Conservation (phyloP, 2,329 filamentous ascomycete genomes). For the Colletotrichum sp. region DNA sequence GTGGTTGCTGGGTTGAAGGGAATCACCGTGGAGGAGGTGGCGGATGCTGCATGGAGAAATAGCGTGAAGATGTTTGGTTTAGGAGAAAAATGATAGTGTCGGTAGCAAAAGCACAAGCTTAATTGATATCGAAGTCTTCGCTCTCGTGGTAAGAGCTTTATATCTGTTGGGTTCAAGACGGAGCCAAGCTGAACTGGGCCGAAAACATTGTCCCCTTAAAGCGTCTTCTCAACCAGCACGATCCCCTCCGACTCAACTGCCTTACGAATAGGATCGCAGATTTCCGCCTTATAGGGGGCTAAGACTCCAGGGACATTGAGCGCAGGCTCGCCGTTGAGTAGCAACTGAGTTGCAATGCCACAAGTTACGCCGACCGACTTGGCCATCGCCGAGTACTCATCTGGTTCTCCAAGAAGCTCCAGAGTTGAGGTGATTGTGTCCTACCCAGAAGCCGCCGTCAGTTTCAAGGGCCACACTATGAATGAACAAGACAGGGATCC, state of each 20-base stretch:
- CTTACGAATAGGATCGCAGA: slow-evolving; percentile 76
- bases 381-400: slow-evolving; percentile 72
- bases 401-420: slow-evolving; percentile 69
- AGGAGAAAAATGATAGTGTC: not conserved
- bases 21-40: slow-evolving; percentile 44
- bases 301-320: slow-evolving; percentile 75
- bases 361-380: slow-evolving; percentile 72
- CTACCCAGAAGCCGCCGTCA: not conserved
- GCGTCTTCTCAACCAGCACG: slow-evolving; percentile 71
- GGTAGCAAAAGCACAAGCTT: not conserved
- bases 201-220: not conserved
- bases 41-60: slow-evolving; percentile 39
- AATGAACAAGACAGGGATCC: not conserved
- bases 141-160: not conserved
- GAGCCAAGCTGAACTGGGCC: not conserved
- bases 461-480: not conserved
- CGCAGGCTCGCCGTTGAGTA: slow-evolving; percentile 68
- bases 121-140: not conserved
- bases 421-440: slow-evolving; percentile 65
- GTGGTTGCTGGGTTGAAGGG: slow-evolving; percentile 54
- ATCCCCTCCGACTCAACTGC: slow-evolving; percentile 80
- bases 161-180: not conserved
- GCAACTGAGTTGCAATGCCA: slow-evolving; percentile 75
- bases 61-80: slow-evolving; percentile 34
- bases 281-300: slow-evolving; percentile 75